Evolutionary conservation across 495 filamentous ascomycete genomes (phyloP), one percentile per base, ranked within the genome.

Genomic region (Talaromyces proteolyticus): DNA sequence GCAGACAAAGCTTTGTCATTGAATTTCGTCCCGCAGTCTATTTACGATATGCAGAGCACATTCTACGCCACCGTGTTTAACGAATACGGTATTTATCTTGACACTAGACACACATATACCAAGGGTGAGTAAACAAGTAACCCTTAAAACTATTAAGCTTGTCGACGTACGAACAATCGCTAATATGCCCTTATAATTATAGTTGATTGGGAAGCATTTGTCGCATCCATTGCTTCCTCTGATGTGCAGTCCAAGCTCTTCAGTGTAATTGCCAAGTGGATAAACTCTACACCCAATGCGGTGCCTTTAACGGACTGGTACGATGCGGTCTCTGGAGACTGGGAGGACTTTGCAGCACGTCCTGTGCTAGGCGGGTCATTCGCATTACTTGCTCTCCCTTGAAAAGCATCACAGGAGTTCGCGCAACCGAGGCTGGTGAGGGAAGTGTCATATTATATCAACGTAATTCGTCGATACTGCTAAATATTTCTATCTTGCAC

Each of bases 311-410:
- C 77, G 3, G 79, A 83, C 58, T 54, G 80, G n/a, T 81, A 80
- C 54, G 65, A 78, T 19, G 73, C 74, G 1, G 50, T 53, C 14
- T 56, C 51, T 10, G 77, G 72, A 61, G 63, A 69, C 29, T 34
- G 29, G 29, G 8, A 4, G 29, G 29, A 34, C 4, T 81, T 82
- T 50, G 61, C 66, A 16, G 76, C 74, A 8, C 68, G 78, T 18
- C 77, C 79, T n/a, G 77, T 78, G 6, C 64, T 80, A 45, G 79
- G 79, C 2, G 78, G 73, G 10, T 55, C 64, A 10, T 82, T 79
- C 57, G 68, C 75, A 6, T 59, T 78, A 8, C 60, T 80, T 8
- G 62, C 56, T 8, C 47, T 67, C 21, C 43, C 43, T n/a, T n/a
- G n/a, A n/a, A n/a, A n/a, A n/a, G n/a, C n/a, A n/a, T n/a, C n/a